These are phyloP conservation scores for Ceratocystis destructans DNA, from an alignment of 2,329 filamentous ascomycete species.

Conservation along the genomic window DNA sequence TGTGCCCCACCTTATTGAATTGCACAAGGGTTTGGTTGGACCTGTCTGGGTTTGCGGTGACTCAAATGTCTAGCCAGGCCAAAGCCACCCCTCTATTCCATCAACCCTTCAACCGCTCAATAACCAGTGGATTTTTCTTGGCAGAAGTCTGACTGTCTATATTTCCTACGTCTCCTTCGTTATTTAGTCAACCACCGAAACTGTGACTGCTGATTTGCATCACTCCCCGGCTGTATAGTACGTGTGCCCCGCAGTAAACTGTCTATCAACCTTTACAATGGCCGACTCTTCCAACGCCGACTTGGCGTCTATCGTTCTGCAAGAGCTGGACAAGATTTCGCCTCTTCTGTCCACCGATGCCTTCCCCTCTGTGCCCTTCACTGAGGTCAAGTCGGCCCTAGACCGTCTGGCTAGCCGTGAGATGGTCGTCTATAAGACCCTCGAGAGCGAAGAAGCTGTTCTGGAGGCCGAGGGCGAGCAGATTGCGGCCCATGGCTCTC, in stretches of 20 bases:
- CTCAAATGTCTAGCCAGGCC: not conserved
- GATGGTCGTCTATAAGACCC: conserved; percentile 76
- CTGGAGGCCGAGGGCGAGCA: conserved; percentile 62
- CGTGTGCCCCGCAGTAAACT: not conserved
- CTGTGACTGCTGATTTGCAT: not conserved
- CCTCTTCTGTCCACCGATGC: conserved; percentile 54
- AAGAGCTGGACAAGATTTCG: conserved; percentile 48
- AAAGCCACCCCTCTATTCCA: not conserved
- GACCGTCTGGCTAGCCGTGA: conserved; percentile 72
- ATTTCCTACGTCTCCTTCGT: not conserved
- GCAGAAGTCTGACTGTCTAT: not conserved
- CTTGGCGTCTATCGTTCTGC: conserved; percentile 50
- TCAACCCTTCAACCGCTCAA: not conserved
- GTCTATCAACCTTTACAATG: conserved; percentile 27
- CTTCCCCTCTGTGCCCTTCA: conserved; percentile 53
- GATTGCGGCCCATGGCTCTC: conserved; percentile 61
- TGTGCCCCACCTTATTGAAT: not conserved
- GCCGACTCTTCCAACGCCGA: conserved; percentile 34
- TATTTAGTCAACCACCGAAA: not conserved
- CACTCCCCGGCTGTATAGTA: not conserved
- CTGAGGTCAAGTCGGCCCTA: conserved; percentile 69
- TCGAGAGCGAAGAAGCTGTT: conserved; percentile 62
- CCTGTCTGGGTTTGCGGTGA: not conserved
- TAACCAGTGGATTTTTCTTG: not conserved
- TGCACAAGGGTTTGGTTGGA: not conserved